Evolutionary conservation across 2,329 filamentous ascomycete species (phyloP).

Genomic region (Zymoseptoria tritici): DNA sequence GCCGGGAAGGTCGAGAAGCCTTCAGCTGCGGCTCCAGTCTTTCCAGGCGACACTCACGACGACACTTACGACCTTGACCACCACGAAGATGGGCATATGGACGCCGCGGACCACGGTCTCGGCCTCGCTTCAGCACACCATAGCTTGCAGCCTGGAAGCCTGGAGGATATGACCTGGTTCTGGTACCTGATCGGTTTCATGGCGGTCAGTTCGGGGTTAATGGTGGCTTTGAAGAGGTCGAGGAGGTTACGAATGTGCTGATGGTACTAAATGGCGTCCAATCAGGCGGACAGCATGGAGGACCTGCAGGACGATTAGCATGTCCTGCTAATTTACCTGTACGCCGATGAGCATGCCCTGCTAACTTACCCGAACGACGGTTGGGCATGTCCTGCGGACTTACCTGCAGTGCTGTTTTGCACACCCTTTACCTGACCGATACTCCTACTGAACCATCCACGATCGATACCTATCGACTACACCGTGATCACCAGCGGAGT

Average conservation of each 20-base stretch:
- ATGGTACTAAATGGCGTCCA: background rate
- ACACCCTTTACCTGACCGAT: too few species aligned
- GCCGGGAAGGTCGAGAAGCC: background rate
- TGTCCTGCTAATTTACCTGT: too few species aligned
- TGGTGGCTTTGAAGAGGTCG: background rate
- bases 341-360: too few species aligned
- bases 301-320: too few species aligned
- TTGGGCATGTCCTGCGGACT: too few species aligned
- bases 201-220: background rate
- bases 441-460: too few species aligned
- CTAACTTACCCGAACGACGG: too few species aligned
- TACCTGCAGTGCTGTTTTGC: too few species aligned
- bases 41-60: background rate
- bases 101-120: background rate
- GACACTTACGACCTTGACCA: background rate
- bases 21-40: background rate
- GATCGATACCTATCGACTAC: too few species aligned
- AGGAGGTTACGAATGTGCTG: background rate
- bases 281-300: too few species aligned
- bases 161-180: constrained; percentile 5
- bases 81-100: background rate
- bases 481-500: too few species aligned
- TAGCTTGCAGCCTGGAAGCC: background rate
- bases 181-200: constrained; percentile 3
- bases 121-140: background rate